Conservation (phyloP, 306 rosid species). For the Inga leiocalycina region DNA sequence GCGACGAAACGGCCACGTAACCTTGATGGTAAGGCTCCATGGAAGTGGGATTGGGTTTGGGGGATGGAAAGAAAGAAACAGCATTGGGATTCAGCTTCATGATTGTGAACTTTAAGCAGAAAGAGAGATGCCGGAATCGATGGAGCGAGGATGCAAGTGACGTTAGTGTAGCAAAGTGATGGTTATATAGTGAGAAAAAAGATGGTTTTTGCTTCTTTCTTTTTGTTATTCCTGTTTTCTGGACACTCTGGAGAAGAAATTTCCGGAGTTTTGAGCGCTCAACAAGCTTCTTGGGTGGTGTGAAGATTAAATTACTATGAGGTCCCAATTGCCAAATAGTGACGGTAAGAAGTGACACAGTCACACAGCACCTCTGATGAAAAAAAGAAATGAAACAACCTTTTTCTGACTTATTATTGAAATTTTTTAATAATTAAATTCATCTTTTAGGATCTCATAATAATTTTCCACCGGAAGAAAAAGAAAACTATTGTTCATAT, state of each 20-base stretch:
- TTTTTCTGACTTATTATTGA: fast-evolving
- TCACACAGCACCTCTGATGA: no score
- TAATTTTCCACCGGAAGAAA: no score
- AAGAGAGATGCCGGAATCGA: not conserved
- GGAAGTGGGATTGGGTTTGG: not conserved
- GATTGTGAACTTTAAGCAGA: not conserved
- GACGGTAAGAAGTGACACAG: no score
- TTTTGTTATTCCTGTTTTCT: not conserved
- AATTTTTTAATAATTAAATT: no score
- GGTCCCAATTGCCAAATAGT: no score
- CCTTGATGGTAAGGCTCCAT: not conserved
- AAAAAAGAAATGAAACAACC: no score
- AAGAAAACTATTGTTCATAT: no score
- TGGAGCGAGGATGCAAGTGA: not conserved
- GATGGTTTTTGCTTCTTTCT: no score
- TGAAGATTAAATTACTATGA: not conserved
- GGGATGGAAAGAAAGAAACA: not conserved
- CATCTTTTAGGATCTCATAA: no score
- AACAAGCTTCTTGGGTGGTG: not conserved
- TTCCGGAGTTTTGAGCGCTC: no score
- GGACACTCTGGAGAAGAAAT: not conserved
- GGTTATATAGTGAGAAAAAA: not conserved
- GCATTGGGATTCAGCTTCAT: not conserved
- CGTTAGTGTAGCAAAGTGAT: no score
- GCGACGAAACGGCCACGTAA: not conserved